These are phyloP conservation scores for Phytopythium sindhum DNA, from an alignment of 352 stramenopile genomes.

Conservation along the genomic window DNA sequence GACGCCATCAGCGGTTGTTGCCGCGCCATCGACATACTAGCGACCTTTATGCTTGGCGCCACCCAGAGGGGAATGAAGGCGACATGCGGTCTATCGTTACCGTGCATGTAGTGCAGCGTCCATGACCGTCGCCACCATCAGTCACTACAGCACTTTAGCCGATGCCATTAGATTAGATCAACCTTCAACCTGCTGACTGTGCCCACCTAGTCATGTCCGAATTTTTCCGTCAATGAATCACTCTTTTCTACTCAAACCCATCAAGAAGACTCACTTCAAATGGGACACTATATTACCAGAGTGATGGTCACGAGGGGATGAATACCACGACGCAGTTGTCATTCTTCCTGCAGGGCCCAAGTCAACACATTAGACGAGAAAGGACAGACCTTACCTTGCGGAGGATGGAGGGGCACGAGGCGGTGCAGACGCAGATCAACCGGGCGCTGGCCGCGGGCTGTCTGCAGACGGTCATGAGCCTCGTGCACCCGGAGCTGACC, in stretches of 20 bases:
- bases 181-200: background rate
- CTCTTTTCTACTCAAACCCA: background rate
- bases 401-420: background rate
- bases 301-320: too few species aligned
- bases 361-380: background rate
- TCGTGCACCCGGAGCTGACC: conserved; percentile 31
- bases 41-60: too few species aligned
- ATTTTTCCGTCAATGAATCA: background rate
- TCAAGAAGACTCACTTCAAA: background rate
- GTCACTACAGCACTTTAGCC: too few species aligned
- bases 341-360: background rate
- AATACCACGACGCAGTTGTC: too few species aligned
- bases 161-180: too few species aligned
- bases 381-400: too few species aligned
- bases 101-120: too few species aligned
- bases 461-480: conserved; percentile 40
- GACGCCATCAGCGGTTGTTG: background rate
- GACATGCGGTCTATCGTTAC: too few species aligned
- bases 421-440: conserved; percentile 22
- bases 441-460: conserved; percentile 29
- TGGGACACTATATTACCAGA: too few species aligned
- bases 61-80: too few species aligned
- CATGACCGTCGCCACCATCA: background rate
- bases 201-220: background rate
- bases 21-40: too few species aligned